These are phyloP conservation scores for Yamadazyma mexicana DNA, from an alignment of 1,139 yeast species.

Conservation along the genomic window DNA sequence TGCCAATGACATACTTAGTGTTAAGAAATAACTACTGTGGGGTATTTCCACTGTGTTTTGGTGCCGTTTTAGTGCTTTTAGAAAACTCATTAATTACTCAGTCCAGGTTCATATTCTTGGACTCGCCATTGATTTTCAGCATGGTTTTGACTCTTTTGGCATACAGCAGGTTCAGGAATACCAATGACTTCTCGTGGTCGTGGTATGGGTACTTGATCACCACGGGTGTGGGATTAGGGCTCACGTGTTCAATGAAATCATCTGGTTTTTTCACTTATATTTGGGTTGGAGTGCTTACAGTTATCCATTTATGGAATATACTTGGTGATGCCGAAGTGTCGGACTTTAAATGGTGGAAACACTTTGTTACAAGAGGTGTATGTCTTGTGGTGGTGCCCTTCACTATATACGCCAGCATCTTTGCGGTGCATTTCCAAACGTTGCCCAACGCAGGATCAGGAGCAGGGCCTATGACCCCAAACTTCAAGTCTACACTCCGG, in stretches of 20 bases:
- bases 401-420: slow-evolving; percentile 46
- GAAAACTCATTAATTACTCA: slow-evolving; percentile 58
- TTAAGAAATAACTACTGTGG: slow-evolving; percentile 50
- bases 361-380: slow-evolving; percentile 28
- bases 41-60: slow-evolving; percentile 41
- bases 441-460: slow-evolving; percentile 53
- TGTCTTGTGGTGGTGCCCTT: slow-evolving; percentile 50
- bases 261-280: slow-evolving; percentile 52
- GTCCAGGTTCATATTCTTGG: slow-evolving; percentile 50
- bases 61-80: slow-evolving; percentile 43
- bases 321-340: slow-evolving; percentile 56
- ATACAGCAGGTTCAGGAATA: slow-evolving; percentile 42
- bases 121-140: slow-evolving; percentile 50
- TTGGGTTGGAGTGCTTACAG: slow-evolving; percentile 49
- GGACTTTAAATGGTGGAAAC: slow-evolving; percentile 28
- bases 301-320: slow-evolving; percentile 52
- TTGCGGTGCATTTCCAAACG: slow-evolving; percentile 49
- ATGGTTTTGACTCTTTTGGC: slow-evolving; percentile 42
- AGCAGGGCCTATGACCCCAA: slow-evolving; percentile 51
- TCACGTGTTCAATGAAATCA: slow-evolving; percentile 51
- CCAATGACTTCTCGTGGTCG: slow-evolving; percentile 30
- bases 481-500: slow-evolving; percentile 54
- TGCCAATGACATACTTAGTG: slow-evolving; percentile 47
- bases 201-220: slow-evolving; percentile 48
- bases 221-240: slow-evolving; percentile 55